phyloP scores from a whole-genome alignment of 768 basidiomycete genomes.

The Tricholoma matsutake region DNA sequence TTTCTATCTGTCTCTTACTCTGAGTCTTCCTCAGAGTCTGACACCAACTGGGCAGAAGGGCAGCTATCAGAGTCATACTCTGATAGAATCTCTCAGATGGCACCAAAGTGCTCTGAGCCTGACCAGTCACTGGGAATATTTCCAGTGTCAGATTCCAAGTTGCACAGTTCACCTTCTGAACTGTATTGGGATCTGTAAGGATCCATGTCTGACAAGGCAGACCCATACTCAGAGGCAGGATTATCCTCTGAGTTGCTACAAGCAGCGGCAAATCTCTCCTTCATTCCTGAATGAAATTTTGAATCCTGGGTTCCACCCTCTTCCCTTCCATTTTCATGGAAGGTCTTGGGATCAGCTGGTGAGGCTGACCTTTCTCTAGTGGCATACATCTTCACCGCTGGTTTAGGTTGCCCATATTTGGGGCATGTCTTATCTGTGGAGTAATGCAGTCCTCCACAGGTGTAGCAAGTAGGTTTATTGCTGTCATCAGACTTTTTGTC shows the following conservation, averaged over 20 bases:
- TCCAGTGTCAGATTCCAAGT: background rate
- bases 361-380: background rate
- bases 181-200: background rate
- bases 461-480: too few species aligned
- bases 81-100: background rate
- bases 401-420: background rate
- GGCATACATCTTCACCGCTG: background rate
- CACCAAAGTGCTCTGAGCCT: background rate
- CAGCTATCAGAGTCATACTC: background rate
- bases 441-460: background rate
- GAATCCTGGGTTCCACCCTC: background rate
- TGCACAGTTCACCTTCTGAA: background rate
- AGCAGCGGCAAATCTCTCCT: background rate
- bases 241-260: background rate
- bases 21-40: background rate
- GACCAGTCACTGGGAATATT: background rate
- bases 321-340: too few species aligned
- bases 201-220: background rate
- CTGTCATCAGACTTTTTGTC: too few species aligned
- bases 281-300: too few species aligned
- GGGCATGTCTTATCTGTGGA: background rate
- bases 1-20: background rate
- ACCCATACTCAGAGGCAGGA: background rate
- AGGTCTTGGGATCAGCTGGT: background rate
- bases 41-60: background rate